Base-by-base conservation (phyloP, 257 asterid species). In the Petrea volubilis region DNA sequence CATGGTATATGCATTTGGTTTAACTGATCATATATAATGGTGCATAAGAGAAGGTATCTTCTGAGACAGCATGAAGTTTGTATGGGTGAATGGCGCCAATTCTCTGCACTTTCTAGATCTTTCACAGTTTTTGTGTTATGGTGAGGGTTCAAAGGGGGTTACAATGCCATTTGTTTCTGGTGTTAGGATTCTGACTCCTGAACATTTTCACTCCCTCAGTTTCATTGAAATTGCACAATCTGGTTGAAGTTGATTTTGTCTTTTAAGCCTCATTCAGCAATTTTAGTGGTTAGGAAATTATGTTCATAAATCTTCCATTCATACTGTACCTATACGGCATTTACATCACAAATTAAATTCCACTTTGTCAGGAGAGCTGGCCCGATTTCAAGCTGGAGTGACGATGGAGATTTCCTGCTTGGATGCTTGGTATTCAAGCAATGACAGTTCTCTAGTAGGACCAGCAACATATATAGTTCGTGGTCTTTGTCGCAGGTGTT, bases 401-500 rank as follows among this genome's bases (percentile, higher is more conserved):
- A 91, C 98, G 11, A 68, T 92, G 94, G 98, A 95, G 82, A 92
- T 95, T 75, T 90, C 96, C 61, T 77, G 88, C 70, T 78, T 95
- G 79, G 98, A 95, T 83, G 95, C 97, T 76, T 95, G 98, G 98
- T 92, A 90, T 80, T 95, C 97, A 40, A 87, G 82, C 64, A 77
- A 70, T 70, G 86, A 87, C 75, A 98, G 98, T 58, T 82, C 93
- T 61, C 67, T 87, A 63, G 92, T 82, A 77, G 92, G 82, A 36
- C 91, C 96, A 13, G 98, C 99, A n/a, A 86, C 94, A 12, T 95
- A 86, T 68, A 68, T 95, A 74, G 90, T 89, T 38, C 90, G 91
- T 31, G 99, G 99, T 62, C 96, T 95, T 71, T 95, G 98, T 79
- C 99, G 98, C 76, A 87, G 80, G 74, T 95, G 99, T 84, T 95